A percentile compares a stretch with the other conserved stretches of the same genome.
Evolutionary conservation across 192 early-diverging fungal species (phyloP).

Genomic region (Kickxella alabastrina): DNA sequence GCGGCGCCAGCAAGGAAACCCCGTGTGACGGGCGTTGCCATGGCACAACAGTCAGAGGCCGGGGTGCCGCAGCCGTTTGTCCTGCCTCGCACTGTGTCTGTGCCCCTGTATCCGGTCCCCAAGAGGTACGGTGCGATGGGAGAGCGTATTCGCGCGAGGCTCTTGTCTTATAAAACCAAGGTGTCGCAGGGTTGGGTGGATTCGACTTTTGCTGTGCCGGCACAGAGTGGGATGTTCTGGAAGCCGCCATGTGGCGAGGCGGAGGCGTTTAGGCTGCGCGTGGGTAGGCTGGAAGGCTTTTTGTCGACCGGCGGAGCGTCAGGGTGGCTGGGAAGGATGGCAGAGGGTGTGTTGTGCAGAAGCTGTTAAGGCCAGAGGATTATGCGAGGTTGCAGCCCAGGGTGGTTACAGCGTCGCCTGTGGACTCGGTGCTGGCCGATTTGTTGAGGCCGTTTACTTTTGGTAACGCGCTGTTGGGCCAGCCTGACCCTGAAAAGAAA

Average conservation of each 20-base stretch:
- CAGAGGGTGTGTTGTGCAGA: slow-evolving; percentile 5
- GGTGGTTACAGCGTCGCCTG: too few species aligned
- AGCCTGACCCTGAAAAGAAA: too few species aligned
- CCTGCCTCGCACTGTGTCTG: slow-evolving; percentile 30
- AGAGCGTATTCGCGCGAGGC: slow-evolving; percentile 15
- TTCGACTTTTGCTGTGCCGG: slow-evolving; percentile 19
- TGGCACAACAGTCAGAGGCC: slow-evolving; percentile 12
- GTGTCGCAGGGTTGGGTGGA: slow-evolving; percentile 28
- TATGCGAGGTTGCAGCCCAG: slow-evolving; percentile 11
- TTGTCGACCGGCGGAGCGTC: slow-evolving; percentile 33
- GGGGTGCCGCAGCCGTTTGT: slow-evolving; percentile 20
- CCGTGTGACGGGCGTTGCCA: slow-evolving; percentile 16
- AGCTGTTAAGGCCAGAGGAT: slow-evolving; percentile 33
- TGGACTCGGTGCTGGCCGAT: slow-evolving; percentile 20
- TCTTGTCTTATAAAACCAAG: slow-evolving; percentile 8
- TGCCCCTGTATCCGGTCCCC: slow-evolving; percentile 34
- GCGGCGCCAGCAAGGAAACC: slow-evolving; percentile 16
- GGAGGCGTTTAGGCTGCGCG: slow-evolving; percentile 34
- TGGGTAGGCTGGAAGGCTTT: slow-evolving; percentile 32
- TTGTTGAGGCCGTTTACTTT: slow-evolving; percentile 40
- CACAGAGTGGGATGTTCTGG: slow-evolving; percentile 4
- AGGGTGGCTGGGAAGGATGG: not conserved
- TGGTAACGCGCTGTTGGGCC: not conserved
- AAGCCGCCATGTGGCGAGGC: not conserved
- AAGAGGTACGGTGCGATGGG: slow-evolving; percentile 11